Percentiles rank a stretch among this genome's conserved stretches.
phyloP scores from a whole-genome alignment of 169 alveolate genomes.

The Cryptosporidium sp. region DNA sequence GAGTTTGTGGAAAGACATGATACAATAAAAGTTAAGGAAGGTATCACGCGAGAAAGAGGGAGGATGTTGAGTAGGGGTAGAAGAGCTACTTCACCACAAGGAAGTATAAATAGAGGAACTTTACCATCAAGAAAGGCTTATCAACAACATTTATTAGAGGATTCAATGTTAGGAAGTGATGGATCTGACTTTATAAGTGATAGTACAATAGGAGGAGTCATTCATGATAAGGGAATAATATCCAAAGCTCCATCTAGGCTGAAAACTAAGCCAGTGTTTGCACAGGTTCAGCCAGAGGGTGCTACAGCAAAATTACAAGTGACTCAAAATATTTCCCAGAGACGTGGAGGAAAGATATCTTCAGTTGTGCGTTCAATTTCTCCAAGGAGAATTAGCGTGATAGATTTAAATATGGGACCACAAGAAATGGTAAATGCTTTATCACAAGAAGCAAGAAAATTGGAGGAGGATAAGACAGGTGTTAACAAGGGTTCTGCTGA shows the following conservation, averaged over 20 bases:
- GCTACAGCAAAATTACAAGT: not conserved
- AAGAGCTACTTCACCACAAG: not conserved
- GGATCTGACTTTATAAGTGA: constrained; percentile 40
- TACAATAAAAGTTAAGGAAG: not conserved
- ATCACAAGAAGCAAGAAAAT: constrained; percentile 18
- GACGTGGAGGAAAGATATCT: constrained; percentile 8
- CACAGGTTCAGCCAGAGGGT: not conserved
- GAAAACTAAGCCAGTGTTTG: constrained; percentile 27
- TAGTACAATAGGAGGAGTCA: constrained; percentile 23
- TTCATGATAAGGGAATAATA: not conserved
- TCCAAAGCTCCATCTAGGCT: constrained; percentile 42
- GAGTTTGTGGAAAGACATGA: not conserved
- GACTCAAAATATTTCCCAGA: not conserved
- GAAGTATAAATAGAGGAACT: not conserved
- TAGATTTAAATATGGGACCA: constrained; percentile 65
- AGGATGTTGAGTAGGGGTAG: constrained; percentile 32
- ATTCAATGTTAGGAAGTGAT: constrained; percentile 21
- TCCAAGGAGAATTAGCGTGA: constrained; percentile 53
- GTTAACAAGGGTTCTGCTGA: constrained; percentile 68
- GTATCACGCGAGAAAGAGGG: not conserved
- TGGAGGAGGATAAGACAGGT: constrained; percentile 47
- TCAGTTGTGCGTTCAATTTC: constrained; percentile 50
- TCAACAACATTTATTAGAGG: constrained; percentile 1
- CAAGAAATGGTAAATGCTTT: constrained; percentile 44
- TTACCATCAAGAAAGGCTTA: constrained; percentile 12